Evolutionary conservation across 1,284 basidiomycete species (phyloP), one percentile per base, ranked within the genome.

Genomic region (Trichosporon faecale): DNA sequence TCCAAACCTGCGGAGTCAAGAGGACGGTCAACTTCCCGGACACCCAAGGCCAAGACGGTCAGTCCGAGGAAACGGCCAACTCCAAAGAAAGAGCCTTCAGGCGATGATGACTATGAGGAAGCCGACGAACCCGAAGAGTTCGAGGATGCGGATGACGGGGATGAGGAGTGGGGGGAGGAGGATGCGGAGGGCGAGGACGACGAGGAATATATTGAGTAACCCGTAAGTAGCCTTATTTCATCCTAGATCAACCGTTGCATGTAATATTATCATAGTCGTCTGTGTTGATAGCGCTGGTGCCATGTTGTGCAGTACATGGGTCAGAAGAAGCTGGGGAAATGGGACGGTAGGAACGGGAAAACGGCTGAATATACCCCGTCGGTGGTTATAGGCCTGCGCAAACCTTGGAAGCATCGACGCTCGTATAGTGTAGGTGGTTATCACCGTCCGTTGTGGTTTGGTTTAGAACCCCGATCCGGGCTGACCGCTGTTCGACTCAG

Each of bases 171-270:
- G 44, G 35, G 37, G 2, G 60, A 31, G 27, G 57, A 49, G 25
- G 35, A 63, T n/a, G 60, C 66, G 16, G 66, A 46, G 57, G 60
- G 25, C 25, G 66, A 64, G 57, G 66, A 35, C 31, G 66, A 66
- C 23, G 66, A 61, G 16, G 57, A 67, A 18, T 61, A 31, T 31
- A 29, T 29, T 31, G 57, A 61, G 27, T 61, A 31, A 61, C 16
- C 25, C 25, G 29, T n/a, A 5, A 61, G 18, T 29, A 61, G 27
- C 29, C 27, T 18, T 31, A 2, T 33, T 27, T 61, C 12, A 31
- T 31, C 57, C 27, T 61, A 31, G 57, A 31, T 18, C 49, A 52
- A 52, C 49, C 27, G 16, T 31, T 61, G 57, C 57, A 61, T 61
- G 57, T 61, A 61, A 25, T 23, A 61, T 61, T 61, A 61, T 61